Evolutionary conservation across 2,329 filamentous ascomycete species (phyloP), one percentile per base, ranked within the genome.

Genomic region (Thermochaetoides dissita): DNA sequence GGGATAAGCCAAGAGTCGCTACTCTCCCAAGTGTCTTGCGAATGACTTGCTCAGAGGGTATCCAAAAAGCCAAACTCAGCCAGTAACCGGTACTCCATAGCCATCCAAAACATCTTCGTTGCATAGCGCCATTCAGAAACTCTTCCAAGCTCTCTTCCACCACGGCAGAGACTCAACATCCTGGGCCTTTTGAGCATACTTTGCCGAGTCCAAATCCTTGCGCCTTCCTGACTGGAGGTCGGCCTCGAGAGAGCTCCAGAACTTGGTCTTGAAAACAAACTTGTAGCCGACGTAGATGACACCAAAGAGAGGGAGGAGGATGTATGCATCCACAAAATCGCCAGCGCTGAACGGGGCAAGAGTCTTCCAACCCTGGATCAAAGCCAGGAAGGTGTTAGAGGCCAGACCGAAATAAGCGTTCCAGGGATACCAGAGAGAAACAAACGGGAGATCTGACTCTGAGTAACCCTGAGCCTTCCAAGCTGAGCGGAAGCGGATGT

Each of bases 401-500:
- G 50, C 60, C 7, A 80, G 57, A 0, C 73, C 75, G 46, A 77
- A 72, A 53, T 74, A 79, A 0, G 76, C 71, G 40, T 71, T 71
- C 55, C 65, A 75, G 0, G 75, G 76, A 45, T 74, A 78, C 42
- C 61, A 62, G 34, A 70, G 53, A 2, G 72, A 69, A 39, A 64
- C 58, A 57, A 74, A 80, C 0, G 76, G 75, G 8, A 80, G 60
- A 38, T 72, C 68, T 10, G 64, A 62, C 24, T 69, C 57, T 30
- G 58, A 62, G 43, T 78, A 67, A 1, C 76, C 75, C 54, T 82
- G 77, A 0, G 58, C 60, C 8, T 58, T 54, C 76, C 76, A 80
- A 0, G 78, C 80, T 8, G 67, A 58, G 31, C 81, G 76, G 58
- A 86, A 84, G 24, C 79, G 76, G 46, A 85, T 77, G 53, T 85